Percentiles rank a stretch among this genome's conserved stretches.
These are phyloP conservation scores for Lipomyces japonicus DNA, from an alignment of 805 yeast genomes.

Conservation along the genomic window DNA sequence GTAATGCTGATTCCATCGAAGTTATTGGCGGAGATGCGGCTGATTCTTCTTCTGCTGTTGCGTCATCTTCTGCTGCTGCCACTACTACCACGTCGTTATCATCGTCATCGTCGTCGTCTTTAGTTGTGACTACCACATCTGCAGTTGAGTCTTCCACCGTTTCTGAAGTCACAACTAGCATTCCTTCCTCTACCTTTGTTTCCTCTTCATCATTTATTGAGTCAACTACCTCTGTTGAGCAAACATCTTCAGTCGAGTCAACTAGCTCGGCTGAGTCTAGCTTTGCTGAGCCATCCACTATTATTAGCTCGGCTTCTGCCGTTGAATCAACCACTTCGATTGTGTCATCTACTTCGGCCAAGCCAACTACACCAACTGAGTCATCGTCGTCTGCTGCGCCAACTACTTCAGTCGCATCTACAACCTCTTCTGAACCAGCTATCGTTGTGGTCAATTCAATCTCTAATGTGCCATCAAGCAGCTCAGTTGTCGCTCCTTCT, in stretches of 20 bases:
- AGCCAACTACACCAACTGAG: constrained; percentile 7
- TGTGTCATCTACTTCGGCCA: constrained; percentile 14
- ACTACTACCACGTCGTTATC: constrained; percentile 23
- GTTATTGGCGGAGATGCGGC: constrained; percentile 49
- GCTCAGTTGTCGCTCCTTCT: constrained; percentile 4
- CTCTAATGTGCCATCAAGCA: not conserved
- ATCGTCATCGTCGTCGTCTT: constrained; percentile 18
- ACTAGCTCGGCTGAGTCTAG: constrained; percentile 16
- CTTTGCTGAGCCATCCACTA: constrained; percentile 17
- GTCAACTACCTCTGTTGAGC: not conserved
- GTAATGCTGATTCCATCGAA: constrained; percentile 42
- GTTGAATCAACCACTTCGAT: constrained; percentile 5
- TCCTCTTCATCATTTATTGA: not conserved
- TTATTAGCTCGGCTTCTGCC: constrained; percentile 13
- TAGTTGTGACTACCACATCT: constrained; percentile 24
- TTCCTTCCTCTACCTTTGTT: constrained; percentile 1
- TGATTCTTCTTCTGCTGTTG: constrained; percentile 47
- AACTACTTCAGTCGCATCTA: constrained; percentile 1
- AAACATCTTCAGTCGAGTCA: constrained; percentile 1
- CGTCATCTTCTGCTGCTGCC: constrained; percentile 23
- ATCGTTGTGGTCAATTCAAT: not conserved
- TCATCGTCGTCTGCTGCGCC: constrained; percentile 6
- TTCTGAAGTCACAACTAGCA: constrained; percentile 1
- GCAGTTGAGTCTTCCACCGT: constrained; percentile 6
- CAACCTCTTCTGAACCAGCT: not conserved